Conservation (phyloP, 2,329 filamentous ascomycete species). For the Aureobasidium sp. region DNA sequence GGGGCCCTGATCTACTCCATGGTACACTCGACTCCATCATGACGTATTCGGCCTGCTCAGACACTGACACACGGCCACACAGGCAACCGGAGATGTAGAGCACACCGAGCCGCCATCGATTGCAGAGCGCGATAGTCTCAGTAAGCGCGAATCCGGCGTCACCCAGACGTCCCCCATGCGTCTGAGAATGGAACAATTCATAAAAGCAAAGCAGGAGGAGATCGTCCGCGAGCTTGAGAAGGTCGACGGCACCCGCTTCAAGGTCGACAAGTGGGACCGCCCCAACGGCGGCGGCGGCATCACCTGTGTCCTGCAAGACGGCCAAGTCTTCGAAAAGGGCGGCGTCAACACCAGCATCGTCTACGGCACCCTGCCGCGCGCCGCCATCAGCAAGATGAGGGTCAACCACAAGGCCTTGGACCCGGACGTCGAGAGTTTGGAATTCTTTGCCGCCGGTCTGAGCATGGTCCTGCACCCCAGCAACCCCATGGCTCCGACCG, state of each 20-base stretch:
- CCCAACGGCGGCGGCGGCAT: slow-evolving; percentile 87
- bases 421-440: slow-evolving; percentile 69
- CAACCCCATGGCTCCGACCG: slow-evolving; percentile 95
- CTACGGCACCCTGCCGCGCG: slow-evolving; percentile 80
- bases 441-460: slow-evolving; percentile 91
- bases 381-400: slow-evolving; percentile 87
- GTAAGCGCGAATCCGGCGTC: slow-evolving; percentile 71
- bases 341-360: slow-evolving; percentile 94
- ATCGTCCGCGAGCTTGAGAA: slow-evolving; percentile 79
- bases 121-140: slow-evolving; percentile 74
- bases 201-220: slow-evolving; percentile 82
- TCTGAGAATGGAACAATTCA: slow-evolving; percentile 92
- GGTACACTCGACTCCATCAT: slow-evolving; percentile 34
- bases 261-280: slow-evolving; percentile 77
- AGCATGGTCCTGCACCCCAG: slow-evolving; percentile 88
- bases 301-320: slow-evolving; percentile 90
- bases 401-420: slow-evolving; percentile 89
- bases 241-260: slow-evolving; percentile 77
- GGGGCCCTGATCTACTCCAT: slow-evolving; percentile 53
- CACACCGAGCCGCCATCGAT: slow-evolving; percentile 60
- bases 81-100: slow-evolving; percentile 35
- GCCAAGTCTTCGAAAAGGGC: slow-evolving; percentile 95
- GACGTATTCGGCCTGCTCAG: background rate
- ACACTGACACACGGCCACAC: slow-evolving; percentile 4
- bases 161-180: slow-evolving; percentile 84